Percentiles rank a stretch among this genome's conserved stretches.
These are phyloP conservation scores for Aspergillus fischeri DNA, from an alignment of 2,329 filamentous ascomycete genomes.

Conservation along the genomic window DNA sequence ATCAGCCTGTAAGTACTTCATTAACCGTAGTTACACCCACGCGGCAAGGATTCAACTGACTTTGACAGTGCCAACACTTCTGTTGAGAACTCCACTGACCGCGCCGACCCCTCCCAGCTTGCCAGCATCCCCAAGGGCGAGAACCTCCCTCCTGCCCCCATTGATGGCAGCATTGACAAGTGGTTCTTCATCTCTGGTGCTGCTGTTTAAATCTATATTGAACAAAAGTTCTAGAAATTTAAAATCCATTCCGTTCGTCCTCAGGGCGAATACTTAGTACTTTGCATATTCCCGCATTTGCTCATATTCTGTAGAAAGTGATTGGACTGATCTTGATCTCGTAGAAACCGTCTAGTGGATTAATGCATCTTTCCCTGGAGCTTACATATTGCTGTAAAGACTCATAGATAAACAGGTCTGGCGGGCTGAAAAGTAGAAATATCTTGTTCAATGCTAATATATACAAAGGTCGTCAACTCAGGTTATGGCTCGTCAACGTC, in stretches of 20 bases:
- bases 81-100: slow-evolving; percentile 68
- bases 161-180: slow-evolving; percentile 97
- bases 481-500: slow-evolving; percentile 1
- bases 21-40: not conserved
- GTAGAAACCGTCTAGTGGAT: not conserved
- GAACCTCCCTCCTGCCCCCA: slow-evolving; percentile 78
- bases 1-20: slow-evolving; percentile 69
- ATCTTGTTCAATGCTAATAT: slow-evolving; percentile 1
- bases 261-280: slow-evolving; percentile 6
- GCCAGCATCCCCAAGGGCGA: slow-evolving; percentile 73
- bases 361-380: not conserved
- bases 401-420: not conserved
- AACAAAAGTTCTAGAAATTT: slow-evolving; percentile 29
- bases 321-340: too few species aligned
- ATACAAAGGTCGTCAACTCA: slow-evolving; percentile 9
- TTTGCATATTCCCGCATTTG: not conserved
- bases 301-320: not conserved
- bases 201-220: slow-evolving; percentile 58
- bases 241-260: slow-evolving; percentile 15
- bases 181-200: slow-evolving; percentile 99
- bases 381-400: not conserved
- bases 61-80: slow-evolving; percentile 69
- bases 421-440: not conserved
- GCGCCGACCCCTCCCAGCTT: slow-evolving; percentile 65
- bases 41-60: slow-evolving; percentile 5